Percentiles rank a stretch among this genome's conserved stretches.
Evolutionary conservation across 148 eudicot genomes (phyloP).

Genomic region (Arctostaphylos glauca): DNA sequence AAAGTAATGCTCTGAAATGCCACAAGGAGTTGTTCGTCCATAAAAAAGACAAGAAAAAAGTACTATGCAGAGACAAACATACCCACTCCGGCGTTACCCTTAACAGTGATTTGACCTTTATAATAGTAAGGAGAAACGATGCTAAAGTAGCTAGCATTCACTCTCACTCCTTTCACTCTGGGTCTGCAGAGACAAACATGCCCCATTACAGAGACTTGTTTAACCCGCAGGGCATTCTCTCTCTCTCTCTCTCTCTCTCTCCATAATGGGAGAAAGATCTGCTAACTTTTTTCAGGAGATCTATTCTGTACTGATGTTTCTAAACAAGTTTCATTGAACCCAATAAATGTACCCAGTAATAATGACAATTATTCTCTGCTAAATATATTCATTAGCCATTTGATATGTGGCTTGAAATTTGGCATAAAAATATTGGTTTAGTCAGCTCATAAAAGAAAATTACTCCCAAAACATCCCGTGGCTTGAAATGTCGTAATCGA

Average conservation of each 20-base stretch:
- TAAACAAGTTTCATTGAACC: background rate
- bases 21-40: background rate
- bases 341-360: background rate
- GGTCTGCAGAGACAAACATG: background rate
- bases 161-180: background rate
- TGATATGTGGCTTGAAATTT: too few relatives aligned
- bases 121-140: background rate
- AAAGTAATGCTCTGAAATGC: background rate
- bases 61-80: conserved; percentile 11
- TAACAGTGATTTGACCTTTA: conserved; percentile 1
- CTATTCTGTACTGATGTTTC: background rate
- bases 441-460: too few relatives aligned
- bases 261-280: background rate
- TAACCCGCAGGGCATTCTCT: background rate
- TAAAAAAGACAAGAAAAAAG: background rate
- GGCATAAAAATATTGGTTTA: too few relatives aligned
- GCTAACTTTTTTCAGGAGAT: background rate
- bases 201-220: background rate
- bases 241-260: conserved; percentile 1
- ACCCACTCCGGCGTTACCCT: background rate
- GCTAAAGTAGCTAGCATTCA: background rate
- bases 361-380: too few relatives aligned
- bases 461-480: too few relatives aligned
- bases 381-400: too few relatives aligned
- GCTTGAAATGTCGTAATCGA: too few relatives aligned